phyloP scores from a whole-genome alignment of 2,329 filamentous ascomycete species.

The Chaetomiaceae sp. region DNA sequence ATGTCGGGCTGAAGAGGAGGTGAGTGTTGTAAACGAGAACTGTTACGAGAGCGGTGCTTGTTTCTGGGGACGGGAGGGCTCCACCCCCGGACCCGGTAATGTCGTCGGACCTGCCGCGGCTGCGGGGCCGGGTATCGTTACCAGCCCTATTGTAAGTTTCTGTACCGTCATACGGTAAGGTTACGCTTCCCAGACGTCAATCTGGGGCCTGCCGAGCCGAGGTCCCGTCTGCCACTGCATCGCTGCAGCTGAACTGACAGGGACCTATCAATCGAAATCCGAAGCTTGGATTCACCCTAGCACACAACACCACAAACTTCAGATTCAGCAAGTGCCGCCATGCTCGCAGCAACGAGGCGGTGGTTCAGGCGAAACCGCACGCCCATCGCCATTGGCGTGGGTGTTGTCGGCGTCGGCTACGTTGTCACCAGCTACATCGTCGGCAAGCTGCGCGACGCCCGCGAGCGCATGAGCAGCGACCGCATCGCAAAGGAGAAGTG shows the following conservation, averaged over 20 bases:
- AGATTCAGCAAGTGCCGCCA: constrained; percentile 27
- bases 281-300: not conserved
- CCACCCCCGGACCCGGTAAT: not conserved
- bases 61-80: no score
- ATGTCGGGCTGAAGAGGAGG: not conserved
- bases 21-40: no score
- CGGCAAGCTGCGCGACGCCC: constrained; percentile 84
- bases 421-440: constrained; percentile 89
- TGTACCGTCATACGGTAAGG: no score
- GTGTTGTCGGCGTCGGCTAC: constrained; percentile 85
- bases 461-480: constrained; percentile 94
- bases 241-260: not conserved
- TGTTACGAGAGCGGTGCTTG: no score
- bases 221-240: not conserved
- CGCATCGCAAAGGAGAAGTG: constrained; percentile 96
- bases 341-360: constrained; percentile 70
- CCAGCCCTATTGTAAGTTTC: no score
- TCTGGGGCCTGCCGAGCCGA: constrained; percentile 7
- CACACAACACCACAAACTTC: not conserved
- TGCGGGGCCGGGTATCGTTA: no score
- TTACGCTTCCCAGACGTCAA: no score
- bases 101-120: no score
- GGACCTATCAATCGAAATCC: not conserved
- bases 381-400: constrained; percentile 80
- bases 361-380: constrained; percentile 93